Evolutionary conservation across 2,329 filamentous ascomycete genomes (phyloP).

Genomic region (Trichoderma semiorbis): DNA sequence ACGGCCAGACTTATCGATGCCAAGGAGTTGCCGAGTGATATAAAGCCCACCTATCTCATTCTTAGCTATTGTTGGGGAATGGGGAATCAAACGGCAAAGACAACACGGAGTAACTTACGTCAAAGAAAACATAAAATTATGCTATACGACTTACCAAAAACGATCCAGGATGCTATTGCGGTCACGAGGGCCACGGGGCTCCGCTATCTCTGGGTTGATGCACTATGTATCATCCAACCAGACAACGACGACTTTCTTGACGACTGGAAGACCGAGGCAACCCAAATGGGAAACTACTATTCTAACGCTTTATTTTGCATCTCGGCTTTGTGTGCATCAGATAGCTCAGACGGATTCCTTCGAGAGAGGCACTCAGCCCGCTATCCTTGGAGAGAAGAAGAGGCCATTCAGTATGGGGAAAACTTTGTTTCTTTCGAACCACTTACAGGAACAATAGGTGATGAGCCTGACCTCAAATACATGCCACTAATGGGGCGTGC

Average conservation of each 20-base stretch:
- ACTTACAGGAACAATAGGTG: background rate
- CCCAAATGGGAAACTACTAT: background rate
- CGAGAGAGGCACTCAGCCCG: background rate
- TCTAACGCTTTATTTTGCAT: background rate
- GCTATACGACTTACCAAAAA: background rate
- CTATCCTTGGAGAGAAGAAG: background rate
- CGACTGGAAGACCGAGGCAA: background rate
- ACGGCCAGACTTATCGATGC: background rate
- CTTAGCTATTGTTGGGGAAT: background rate
- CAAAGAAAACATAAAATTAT: background rate
- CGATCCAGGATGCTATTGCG: background rate
- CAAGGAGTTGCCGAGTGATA: background rate
- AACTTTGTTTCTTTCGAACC: background rate
- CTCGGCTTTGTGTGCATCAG: background rate
- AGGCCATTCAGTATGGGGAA: background rate
- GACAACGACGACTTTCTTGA: background rate
- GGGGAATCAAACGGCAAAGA: background rate
- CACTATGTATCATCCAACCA: background rate
- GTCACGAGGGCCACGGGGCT: background rate
- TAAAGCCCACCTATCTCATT: background rate
- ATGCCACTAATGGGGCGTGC: background rate
- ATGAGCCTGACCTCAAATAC: fast-evolving
- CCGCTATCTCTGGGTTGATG: background rate
- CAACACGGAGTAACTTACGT: background rate
- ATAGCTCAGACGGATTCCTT: background rate